These are phyloP conservation scores for Decorospora gaudefroyi DNA, from an alignment of 2,329 filamentous ascomycete species.

Conservation along the genomic window DNA sequence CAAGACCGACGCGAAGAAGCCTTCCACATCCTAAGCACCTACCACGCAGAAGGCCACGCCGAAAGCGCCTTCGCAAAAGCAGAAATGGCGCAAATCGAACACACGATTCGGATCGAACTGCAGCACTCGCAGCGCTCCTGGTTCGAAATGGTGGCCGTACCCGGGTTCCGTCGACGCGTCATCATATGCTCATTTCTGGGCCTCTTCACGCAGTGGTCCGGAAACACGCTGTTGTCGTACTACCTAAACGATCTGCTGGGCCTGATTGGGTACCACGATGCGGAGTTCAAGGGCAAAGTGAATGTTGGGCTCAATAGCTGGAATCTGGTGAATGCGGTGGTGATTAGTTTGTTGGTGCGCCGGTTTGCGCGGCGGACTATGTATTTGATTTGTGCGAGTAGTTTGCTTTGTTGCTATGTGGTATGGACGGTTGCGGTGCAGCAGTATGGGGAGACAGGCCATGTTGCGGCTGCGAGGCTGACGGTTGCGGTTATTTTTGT, in stretches of 20 bases:
- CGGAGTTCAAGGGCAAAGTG: conserved; percentile 42
- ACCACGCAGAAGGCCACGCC: conserved; percentile 65
- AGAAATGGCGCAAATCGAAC: conserved; percentile 68
- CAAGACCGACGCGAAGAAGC: conserved; percentile 67
- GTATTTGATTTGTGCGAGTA: conserved; percentile 53
- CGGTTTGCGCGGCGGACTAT: conserved; percentile 59
- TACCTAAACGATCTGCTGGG: conserved; percentile 66
- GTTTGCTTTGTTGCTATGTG: conserved; percentile 41
- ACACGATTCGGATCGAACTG: conserved; percentile 64
- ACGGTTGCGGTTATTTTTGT: conserved; percentile 58
- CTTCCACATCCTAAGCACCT: conserved; percentile 62
- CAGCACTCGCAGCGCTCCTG: conserved; percentile 58
- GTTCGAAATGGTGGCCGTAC: conserved; percentile 63
- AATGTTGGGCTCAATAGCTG: conserved; percentile 64
- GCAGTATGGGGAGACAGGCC: conserved; percentile 49
- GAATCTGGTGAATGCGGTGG: conserved; percentile 61
- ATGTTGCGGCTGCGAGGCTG: conserved; percentile 43
- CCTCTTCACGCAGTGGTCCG: conserved; percentile 68
- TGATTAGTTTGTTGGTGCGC: conserved; percentile 60
- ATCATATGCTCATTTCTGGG: conserved; percentile 65
- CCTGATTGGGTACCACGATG: conserved; percentile 62
- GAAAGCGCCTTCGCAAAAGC: conserved; percentile 66
- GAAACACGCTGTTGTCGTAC: conserved; percentile 65
- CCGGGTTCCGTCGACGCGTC: conserved; percentile 66
- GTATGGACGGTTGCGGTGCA: conserved; percentile 54